A percentile compares a stretch with the other conserved stretches of the same genome.
Conservation (phyloP, 2,329 filamentous ascomycete genomes). For the Colletotrichum costaricense region DNA sequence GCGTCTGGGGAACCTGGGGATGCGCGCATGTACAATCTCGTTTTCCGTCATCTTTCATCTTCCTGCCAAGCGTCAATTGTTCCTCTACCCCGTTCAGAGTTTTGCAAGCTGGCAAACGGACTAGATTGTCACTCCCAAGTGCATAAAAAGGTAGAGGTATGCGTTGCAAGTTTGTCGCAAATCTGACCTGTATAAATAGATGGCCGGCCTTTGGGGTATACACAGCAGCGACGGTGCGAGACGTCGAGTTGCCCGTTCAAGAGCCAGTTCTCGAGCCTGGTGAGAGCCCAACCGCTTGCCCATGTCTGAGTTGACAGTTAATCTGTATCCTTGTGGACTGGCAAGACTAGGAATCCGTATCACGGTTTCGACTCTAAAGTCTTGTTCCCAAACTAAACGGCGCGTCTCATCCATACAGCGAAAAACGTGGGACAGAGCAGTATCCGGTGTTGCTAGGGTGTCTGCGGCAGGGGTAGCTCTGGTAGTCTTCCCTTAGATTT, state of each 20-base stretch:
- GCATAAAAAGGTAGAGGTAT: not conserved
- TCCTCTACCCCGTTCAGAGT: not conserved
- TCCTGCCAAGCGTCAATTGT: not conserved
- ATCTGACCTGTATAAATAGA: not conserved
- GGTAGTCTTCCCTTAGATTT: conserved; percentile 2
- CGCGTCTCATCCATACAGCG: conserved; percentile 11
- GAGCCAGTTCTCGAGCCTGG: not conserved
- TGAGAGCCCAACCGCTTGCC: not conserved
- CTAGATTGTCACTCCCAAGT: not conserved
- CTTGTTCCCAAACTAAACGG: not conserved
- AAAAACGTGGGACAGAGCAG: conserved; percentile 29
- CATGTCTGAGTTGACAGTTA: not conserved
- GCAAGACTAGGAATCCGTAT: not conserved
- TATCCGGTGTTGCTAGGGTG: conserved; percentile 7
- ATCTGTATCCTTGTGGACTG: not conserved
- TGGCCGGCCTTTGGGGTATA: not conserved
- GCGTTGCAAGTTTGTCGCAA: not conserved
- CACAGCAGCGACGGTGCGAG: not conserved
- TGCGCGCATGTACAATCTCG: conserved; percentile 8
- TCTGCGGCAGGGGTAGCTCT: conserved; percentile 11
- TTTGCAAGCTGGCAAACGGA: not conserved
- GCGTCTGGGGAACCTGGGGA: not conserved
- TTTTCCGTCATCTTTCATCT: not conserved
- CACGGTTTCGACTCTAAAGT: not conserved
- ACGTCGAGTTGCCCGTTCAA: not conserved